A percentile compares a stretch with the other conserved stretches of the same genome.
Conservation (phyloP, 176 grass and related monocot species). For the Musa acuminata region DNA sequence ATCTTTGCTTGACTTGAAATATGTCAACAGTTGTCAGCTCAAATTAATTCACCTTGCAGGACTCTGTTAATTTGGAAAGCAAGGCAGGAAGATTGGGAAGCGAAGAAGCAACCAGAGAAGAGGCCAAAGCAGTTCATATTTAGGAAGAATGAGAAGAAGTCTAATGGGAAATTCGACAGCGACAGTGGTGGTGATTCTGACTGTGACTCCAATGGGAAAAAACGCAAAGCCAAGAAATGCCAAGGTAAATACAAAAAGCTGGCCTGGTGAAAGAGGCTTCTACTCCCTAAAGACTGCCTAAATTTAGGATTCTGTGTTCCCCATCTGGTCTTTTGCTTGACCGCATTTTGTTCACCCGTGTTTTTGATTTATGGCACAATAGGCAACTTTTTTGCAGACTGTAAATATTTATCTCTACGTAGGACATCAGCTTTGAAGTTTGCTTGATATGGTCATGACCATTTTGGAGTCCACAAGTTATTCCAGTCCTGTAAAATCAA, state of each 20-base stretch:
- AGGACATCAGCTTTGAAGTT: too few species aligned
- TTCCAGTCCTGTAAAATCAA: too few species aligned
- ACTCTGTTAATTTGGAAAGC: conserved; percentile 91
- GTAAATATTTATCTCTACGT: too few species aligned
- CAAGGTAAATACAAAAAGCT: conserved; percentile 32
- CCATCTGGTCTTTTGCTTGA: too few species aligned
- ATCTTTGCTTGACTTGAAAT: neutral
- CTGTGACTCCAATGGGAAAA: conserved; percentile 39
- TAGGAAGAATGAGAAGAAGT: conserved; percentile 44
- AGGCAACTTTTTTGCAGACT: too few species aligned
- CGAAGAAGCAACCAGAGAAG: conserved; percentile 31
- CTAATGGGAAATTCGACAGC: conserved; percentile 32
- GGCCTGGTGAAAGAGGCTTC: conserved; percentile 3
- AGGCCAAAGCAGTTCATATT: conserved; percentile 64
- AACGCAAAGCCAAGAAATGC: conserved; percentile 40
- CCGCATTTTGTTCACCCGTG: too few species aligned
- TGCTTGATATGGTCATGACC: too few species aligned
- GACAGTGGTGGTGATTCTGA: conserved; percentile 45
- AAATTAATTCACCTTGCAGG: conserved; percentile 27
- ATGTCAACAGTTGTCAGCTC: neutral
- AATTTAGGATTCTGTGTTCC: neutral
- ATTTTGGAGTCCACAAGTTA: too few species aligned
- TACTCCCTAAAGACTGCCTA: neutral
- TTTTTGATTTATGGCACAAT: too few species aligned
- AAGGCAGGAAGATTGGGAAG: conserved; percentile 25